Base-by-base conservation (phyloP, 2,329 filamentous ascomycete genomes). In the Fusarium scirpi region DNA sequence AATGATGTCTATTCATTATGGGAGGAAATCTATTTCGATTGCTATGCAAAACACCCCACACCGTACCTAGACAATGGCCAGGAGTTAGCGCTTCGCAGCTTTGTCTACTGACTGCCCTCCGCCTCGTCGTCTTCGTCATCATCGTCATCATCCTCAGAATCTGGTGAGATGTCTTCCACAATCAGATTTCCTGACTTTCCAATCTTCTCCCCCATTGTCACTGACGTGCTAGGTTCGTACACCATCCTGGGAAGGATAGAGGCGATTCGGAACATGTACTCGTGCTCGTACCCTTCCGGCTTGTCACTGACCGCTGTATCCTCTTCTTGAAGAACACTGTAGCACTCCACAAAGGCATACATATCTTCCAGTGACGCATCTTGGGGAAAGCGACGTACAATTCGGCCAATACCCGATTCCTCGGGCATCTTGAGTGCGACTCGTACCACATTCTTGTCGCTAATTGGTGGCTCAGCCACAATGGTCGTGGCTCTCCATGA, bases 291-390 rank as follows among this genome's bases (percentile, higher is more conserved):
- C 15, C 83, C 88, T 24, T 85, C 82, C 0, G 94, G 93, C 72
- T 89, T 69, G 30, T 73, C 76, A 51, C 69, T 71, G 32, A 65
- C 76, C 16, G 67, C 55, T 27, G 58, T 71, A 20, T 79, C 79
- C 24, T 76, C 79, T 3, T 81, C 80, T 38, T 86, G 80, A 5
- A 94, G 74, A 8, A 91, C 73, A 55, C 93, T 90, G 78, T 94
- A 91, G 81, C 95, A 98, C 77, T 99, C 96, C 4, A 98, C 94
- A 81, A 97, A 98, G 1, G 95, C 96, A 79, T 98, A 98, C 8
- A 99, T 82, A 76, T 98, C 94, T 78, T 98, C 95, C 40, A 98
- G 83, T 4, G 87, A 85, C 1, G 92, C 89, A n/a, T 89, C 84
- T 2, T 86, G 84, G 0, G 84, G 80, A 78, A 99, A 98, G 52